Base-by-base conservation (phyloP, 2,329 filamentous ascomycete genomes). In the Arthroderma sp. region DNA sequence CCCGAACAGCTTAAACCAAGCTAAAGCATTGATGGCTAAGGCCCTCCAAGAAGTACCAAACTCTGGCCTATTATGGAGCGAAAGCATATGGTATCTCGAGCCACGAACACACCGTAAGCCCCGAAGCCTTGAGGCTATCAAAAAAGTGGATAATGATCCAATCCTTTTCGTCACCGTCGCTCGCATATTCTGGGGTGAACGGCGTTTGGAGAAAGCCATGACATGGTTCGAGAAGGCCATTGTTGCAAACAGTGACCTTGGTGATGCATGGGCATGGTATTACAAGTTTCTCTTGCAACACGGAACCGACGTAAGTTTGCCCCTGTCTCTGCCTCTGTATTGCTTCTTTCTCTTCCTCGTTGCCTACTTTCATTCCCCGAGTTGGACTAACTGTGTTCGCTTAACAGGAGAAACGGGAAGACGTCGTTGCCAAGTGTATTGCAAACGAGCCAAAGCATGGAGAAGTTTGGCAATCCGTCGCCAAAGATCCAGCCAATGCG, bases 231-330 rank as follows among this genome's bases (percentile, higher is more conserved):
- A 95, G 66, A 94, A 94, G 66, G 91, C 91, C 0, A 80, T 95
- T 45, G 73, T 94, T 44, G 70, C 91, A 8, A 87, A 98, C 58
- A 78, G 82, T 32, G 88, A 96, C 61, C 69, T 79, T 42, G 91
- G 91, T 42, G 93, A 98, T 68, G 84, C 80, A 7, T 98, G 93
- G 93, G 89, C 87, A 15, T 98, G 89, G 89, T 98, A 95, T 64
- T 91, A 87, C 64, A 88, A 89, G 63, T 98, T 96, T 62, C 60
- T 96, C 52, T 62, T 80, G 53, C 86, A 95, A 70, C 88, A 98
- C 66, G 93, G 91, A 6, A 95, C 87, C 4, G 82, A 86, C 52
- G 70, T 73, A 58, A 57, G 68, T 63, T 45, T 36, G 43, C 10
- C n/a, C 2, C 22, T 40, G n/a, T 32, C n/a, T 5, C 8, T 29